Evolutionary conservation across 2,329 filamentous ascomycete genomes (phyloP).

Genomic region (Zarea fungicola): DNA sequence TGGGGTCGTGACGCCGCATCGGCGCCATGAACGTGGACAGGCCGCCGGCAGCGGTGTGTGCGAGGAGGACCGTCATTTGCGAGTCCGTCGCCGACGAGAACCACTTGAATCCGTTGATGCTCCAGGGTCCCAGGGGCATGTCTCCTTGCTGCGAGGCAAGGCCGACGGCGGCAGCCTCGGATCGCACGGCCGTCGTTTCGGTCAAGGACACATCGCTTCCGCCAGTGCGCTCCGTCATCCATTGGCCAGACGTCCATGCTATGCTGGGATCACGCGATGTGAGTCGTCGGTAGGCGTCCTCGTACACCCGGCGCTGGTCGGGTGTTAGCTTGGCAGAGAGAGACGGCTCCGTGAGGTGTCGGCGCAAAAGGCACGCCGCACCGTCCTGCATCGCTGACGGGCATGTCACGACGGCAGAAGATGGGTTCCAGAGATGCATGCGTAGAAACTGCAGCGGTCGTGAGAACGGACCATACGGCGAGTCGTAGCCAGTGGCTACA

Average conservation of each 20-base stretch:
- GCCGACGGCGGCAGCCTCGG: slow-evolving; percentile 11
- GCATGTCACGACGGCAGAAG: slow-evolving; percentile 57
- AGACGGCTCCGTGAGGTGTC: slow-evolving; percentile 32
- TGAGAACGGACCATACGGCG: slow-evolving; percentile 43
- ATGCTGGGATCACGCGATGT: slow-evolving; percentile 42
- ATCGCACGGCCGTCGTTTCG: slow-evolving; percentile 52
- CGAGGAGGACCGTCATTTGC: slow-evolving; percentile 57
- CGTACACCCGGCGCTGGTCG: slow-evolving; percentile 38
- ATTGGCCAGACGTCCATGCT: slow-evolving; percentile 69
- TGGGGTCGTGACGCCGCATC: slow-evolving; percentile 41
- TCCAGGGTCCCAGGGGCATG: slow-evolving; percentile 47
- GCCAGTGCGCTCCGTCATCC: slow-evolving; percentile 70
- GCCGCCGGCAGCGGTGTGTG: slow-evolving; percentile 42
- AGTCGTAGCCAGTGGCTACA: slow-evolving; percentile 56
- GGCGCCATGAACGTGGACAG: slow-evolving; percentile 63
- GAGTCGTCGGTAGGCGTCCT: slow-evolving; percentile 48
- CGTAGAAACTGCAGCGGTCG: slow-evolving; percentile 55
- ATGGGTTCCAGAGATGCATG: slow-evolving; percentile 54
- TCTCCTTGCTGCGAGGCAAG: slow-evolving; percentile 6
- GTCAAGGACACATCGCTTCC: slow-evolving; percentile 65
- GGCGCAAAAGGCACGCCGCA: slow-evolving; percentile 46
- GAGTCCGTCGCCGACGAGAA: slow-evolving; percentile 64
- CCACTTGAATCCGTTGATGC: slow-evolving; percentile 62
- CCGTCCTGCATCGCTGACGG: slow-evolving; percentile 65
- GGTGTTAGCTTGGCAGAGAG: slow-evolving; percentile 23